phyloP scores from a whole-genome alignment of 345 rosid species.

The Trapa bicornis region DNA sequence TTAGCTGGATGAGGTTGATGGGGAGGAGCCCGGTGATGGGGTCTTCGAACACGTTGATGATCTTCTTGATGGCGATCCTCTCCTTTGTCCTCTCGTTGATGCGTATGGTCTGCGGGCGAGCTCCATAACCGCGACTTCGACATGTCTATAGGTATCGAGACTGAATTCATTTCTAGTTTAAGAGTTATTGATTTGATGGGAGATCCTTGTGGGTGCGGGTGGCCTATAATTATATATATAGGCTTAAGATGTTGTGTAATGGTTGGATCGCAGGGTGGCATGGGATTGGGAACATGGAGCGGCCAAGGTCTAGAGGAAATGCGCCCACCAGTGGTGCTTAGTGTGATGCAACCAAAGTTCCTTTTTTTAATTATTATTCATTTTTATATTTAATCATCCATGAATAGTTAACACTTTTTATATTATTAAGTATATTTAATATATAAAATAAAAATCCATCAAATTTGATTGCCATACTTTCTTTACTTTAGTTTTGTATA shows the following conservation, averaged over 20 bases:
- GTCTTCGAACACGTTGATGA: background rate
- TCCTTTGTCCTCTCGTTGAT: background rate
- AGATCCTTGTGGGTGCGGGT: no score
- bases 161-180: no score
- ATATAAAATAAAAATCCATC: no score
- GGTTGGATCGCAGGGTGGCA: slow-evolving; percentile 41
- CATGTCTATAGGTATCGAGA: slow-evolving; percentile 28
- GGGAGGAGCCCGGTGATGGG: background rate
- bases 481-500: no score
- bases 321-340: slow-evolving; percentile 26
- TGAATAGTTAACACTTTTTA: no score
- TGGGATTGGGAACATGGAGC: slow-evolving; percentile 37
- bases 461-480: no score
- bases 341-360: slow-evolving; percentile 25
- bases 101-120: slow-evolving; percentile 26
- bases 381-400: no score
- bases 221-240: no score
- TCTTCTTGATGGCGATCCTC: background rate
- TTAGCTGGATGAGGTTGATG: background rate
- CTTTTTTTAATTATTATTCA: no score
- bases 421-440: no score
- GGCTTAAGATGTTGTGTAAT: no score
- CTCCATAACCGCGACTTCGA: slow-evolving; percentile 47
- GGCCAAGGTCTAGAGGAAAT: slow-evolving; percentile 23
- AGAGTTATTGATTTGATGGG: no score